Conservation (phyloP, 805 yeast species). For the Helenozyma baotianmanensis region DNA sequence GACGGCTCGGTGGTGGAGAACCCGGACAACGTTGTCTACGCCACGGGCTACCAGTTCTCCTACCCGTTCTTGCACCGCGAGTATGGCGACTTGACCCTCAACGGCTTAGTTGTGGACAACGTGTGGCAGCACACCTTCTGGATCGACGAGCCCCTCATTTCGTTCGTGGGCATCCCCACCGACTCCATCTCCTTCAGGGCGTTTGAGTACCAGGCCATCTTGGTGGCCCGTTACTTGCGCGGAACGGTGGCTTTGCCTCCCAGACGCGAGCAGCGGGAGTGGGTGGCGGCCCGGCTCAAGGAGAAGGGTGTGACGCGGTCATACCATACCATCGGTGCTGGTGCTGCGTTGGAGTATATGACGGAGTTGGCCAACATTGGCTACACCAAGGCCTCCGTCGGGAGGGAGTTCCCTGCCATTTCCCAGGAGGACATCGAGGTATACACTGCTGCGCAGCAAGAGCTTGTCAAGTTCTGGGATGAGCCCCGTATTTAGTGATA, state of each 20-base stretch:
- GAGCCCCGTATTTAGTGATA: not conserved
- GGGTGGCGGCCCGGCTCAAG: slow-evolving; percentile 35
- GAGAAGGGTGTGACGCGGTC: slow-evolving; percentile 37
- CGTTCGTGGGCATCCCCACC: slow-evolving; percentile 58
- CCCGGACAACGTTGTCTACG: slow-evolving; percentile 59
- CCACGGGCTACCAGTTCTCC: slow-evolving; percentile 70
- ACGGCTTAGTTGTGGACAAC: slow-evolving; percentile 39
- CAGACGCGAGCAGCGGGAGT: slow-evolving; percentile 40
- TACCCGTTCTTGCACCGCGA: slow-evolving; percentile 53
- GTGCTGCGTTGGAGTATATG: slow-evolving; percentile 25
- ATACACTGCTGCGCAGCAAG: slow-evolving; percentile 4
- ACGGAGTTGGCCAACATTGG: slow-evolving; percentile 20
- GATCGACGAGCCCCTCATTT: slow-evolving; percentile 57
- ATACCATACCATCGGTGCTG: slow-evolving; percentile 42
- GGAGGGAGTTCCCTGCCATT: slow-evolving; percentile 11
- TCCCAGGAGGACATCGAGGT: slow-evolving; percentile 9
- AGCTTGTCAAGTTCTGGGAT: slow-evolving; percentile 7
- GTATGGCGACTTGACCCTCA: slow-evolving; percentile 34
- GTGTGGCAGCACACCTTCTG: slow-evolving; percentile 59
- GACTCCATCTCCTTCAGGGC: slow-evolving; percentile 60
- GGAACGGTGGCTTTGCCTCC: slow-evolving; percentile 52
- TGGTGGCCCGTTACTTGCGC: slow-evolving; percentile 58
- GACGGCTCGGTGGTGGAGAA: slow-evolving; percentile 44
- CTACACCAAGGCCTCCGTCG: not conserved
- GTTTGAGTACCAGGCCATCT: slow-evolving; percentile 60